Conservation (phyloP, 345 rosid genomes). For the Kernera saxatilis region DNA sequence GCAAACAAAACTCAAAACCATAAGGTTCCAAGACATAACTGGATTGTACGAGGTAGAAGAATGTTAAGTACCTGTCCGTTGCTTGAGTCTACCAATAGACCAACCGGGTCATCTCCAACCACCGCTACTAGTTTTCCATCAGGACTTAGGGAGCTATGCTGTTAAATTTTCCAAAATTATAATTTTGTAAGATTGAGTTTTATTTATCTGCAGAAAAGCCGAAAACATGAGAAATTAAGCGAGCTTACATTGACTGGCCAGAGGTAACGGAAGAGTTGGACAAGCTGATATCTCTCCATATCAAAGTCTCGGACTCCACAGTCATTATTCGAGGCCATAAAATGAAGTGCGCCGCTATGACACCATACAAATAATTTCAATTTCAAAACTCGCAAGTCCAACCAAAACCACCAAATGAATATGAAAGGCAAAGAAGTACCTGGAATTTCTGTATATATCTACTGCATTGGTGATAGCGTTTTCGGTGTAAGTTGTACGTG, state of each 20-base stretch:
- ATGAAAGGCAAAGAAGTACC: constrained; percentile 36
- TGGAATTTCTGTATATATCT: constrained; percentile 67
- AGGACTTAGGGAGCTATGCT: constrained; percentile 75
- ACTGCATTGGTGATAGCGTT: constrained; percentile 92
- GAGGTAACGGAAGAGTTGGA: constrained; percentile 50
- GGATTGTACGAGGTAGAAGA: background rate
- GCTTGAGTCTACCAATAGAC: constrained; percentile 54
- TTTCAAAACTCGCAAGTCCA: background rate
- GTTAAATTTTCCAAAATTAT: constrained; percentile 9
- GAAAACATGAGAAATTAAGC: background rate
- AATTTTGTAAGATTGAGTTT: background rate
- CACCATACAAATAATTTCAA: constrained; percentile 6
- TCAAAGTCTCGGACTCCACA: constrained; percentile 77
- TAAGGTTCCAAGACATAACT: background rate
- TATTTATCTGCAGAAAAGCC: background rate
- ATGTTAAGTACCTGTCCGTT: constrained; percentile 51
- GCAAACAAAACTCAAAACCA: constrained; percentile 4
- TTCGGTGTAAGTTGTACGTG: constrained; percentile 78
- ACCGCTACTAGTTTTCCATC: constrained; percentile 62
- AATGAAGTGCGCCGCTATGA: constrained; percentile 63
- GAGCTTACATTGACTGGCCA: constrained; percentile 81
- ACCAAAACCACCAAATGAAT: background rate
- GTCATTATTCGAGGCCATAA: constrained; percentile 78
- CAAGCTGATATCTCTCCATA: constrained; percentile 65
- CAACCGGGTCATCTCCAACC: constrained; percentile 73